Evolutionary conservation across 108 stramenopile species (phyloP).

Genomic region (Schizochytrium sp.): DNA sequence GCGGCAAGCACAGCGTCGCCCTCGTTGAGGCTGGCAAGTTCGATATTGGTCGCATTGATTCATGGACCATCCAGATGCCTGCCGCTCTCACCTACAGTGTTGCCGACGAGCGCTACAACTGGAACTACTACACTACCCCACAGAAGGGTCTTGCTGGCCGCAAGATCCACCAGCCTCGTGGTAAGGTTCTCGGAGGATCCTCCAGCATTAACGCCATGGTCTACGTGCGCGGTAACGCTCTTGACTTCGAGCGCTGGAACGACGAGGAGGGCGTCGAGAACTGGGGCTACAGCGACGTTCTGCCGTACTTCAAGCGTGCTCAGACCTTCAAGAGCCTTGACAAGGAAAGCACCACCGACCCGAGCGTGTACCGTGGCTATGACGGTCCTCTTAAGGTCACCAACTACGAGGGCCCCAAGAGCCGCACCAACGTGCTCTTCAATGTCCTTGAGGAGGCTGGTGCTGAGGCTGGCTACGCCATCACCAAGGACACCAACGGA

Average conservation of each 20-base stretch:
- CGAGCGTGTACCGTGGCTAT: constrained; percentile 15
- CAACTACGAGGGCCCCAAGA: constrained; percentile 55
- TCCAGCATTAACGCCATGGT: constrained; percentile 73
- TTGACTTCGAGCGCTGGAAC: constrained; percentile 74
- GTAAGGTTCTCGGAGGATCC: constrained; percentile 74
- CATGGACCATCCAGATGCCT: constrained; percentile 62
- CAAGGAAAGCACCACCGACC: constrained; percentile 1
- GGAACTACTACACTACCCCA: constrained; percentile 63
- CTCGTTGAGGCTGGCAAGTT: constrained; percentile 71
- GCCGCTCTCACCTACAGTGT: constrained; percentile 61
- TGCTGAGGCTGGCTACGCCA: constrained; percentile 69
- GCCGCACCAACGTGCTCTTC: constrained; percentile 65
- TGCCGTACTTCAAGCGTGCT: constrained; percentile 71
- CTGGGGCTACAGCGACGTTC: constrained; percentile 69
- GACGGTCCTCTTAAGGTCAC: constrained; percentile 71
- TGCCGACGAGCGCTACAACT: constrained; percentile 47
- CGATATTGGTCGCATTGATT: constrained; percentile 55
- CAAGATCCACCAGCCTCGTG: constrained; percentile 70
- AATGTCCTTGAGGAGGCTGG: constrained; percentile 68
- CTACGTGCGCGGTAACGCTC: constrained; percentile 71
- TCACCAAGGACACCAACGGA: constrained; percentile 68
- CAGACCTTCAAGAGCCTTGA: constrained; percentile 49
- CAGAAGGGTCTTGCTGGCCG: constrained; percentile 61
- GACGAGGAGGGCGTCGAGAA: constrained; percentile 60
- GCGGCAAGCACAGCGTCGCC: constrained; percentile 65